Evolutionary conservation across 169 alveolate genomes (phyloP).

Genomic region (Plasmodium vivax): DNA sequence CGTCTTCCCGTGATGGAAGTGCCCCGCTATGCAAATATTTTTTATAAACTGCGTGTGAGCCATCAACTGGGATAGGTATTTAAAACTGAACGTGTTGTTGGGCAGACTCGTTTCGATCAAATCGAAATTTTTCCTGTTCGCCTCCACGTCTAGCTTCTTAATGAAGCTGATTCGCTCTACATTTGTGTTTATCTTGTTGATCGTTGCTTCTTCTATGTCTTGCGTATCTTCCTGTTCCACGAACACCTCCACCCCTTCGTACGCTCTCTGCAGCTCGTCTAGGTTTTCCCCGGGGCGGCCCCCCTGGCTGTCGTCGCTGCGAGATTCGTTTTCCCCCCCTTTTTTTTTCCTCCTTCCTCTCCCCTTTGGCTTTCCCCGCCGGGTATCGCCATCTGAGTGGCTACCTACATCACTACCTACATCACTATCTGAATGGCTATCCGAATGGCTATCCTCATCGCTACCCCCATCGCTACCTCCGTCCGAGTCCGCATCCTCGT

Average conservation of each 20-base stretch:
- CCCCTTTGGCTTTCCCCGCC: conserved; percentile 76
- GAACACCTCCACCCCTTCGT: conserved; percentile 83
- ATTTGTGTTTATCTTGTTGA: conserved; percentile 94
- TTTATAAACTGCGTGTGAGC: conserved; percentile 94
- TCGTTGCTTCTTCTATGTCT: conserved; percentile 97
- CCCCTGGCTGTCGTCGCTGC: conserved; percentile 30
- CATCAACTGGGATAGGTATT: conserved; percentile 94
- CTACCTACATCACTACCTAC: background rate
- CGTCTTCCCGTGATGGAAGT: conserved; percentile 99
- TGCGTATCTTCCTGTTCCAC: conserved; percentile 98
- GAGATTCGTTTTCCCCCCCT: conserved; percentile 26
- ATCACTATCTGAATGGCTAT: conserved; percentile 53
- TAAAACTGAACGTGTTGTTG: conserved; percentile 92
- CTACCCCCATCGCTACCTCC: conserved; percentile 78
- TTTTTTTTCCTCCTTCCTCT: conserved; percentile 10
- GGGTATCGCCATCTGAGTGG: background rate
- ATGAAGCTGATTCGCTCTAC: conserved; percentile 82
- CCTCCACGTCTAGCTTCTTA: conserved; percentile 80
- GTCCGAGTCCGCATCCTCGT: conserved; percentile 77
- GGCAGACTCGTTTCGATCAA: conserved; percentile 85
- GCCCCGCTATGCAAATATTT: conserved; percentile 97
- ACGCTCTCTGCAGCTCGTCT: conserved; percentile 80
- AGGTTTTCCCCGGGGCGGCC: conserved; percentile 46
- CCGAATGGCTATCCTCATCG: conserved; percentile 26
- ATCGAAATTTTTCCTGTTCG: conserved; percentile 82